Percentiles rank a stretch among this genome's conserved stretches.
Conservation (phyloP, 306 rosid species). For the Citrullus colocynthis region DNA sequence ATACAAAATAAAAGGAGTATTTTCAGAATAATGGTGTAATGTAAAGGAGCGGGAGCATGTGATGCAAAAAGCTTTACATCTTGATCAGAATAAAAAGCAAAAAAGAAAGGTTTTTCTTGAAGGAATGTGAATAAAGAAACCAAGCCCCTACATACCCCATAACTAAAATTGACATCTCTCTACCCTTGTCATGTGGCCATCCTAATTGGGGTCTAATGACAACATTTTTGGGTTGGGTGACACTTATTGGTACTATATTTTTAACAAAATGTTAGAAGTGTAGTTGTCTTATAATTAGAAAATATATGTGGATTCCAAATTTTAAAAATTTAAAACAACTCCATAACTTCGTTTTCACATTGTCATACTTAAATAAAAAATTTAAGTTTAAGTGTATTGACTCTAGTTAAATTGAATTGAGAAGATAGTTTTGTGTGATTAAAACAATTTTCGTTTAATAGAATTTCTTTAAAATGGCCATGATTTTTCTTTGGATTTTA, state of each 20-base stretch:
- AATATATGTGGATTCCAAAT: too few species aligned
- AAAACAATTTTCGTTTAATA: too few species aligned
- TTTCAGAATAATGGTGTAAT: constrained; percentile 22
- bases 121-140: constrained; percentile 20
- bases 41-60: constrained; percentile 40
- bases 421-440: not conserved
- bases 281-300: too few species aligned
- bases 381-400: too few species aligned
- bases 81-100: constrained; percentile 10
- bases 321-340: too few species aligned
- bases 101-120: not conserved
- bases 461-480: too few species aligned
- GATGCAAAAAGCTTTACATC: constrained; percentile 31
- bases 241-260: not conserved
- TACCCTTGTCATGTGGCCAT: constrained; percentile 11
- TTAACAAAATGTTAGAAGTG: too few species aligned
- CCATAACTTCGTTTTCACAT: too few species aligned
- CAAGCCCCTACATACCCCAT: constrained; percentile 4
- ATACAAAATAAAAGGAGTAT: constrained; percentile 11
- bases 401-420: too few species aligned
- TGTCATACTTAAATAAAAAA: too few species aligned
- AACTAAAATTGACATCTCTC: not conserved
- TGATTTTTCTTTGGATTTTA: too few species aligned
- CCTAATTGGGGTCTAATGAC: constrained; percentile 10
- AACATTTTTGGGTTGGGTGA: constrained; percentile 1